Evolutionary conservation across 1,284 basidiomycete species (phyloP), one percentile per base, ranked within the genome.

Genomic region (Malassezia caprae): DNA sequence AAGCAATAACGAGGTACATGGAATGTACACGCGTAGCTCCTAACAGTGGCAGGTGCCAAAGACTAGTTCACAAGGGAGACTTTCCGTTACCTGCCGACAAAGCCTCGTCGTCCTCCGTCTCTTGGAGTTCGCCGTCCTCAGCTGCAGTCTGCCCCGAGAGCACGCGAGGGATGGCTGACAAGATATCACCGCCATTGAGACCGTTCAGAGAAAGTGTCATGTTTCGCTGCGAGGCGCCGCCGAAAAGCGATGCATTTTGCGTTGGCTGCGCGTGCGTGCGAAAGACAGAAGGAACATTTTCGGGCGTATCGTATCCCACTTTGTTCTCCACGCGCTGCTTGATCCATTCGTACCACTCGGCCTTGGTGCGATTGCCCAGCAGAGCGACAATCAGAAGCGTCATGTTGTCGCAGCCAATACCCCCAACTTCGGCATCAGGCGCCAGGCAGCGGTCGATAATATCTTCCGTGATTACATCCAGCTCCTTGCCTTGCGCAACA

Each of bases 391-490:
- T 82, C 63, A 96, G 82, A 51, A 94, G 80, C 0, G 94, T 98
- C 94, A 99, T 99, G 79, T 99, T 98, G 78, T 99, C 94, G 74
- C 91, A 96, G 21, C 94, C 94, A 59, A 96, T 88, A 15, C 94
- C 93, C 41, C 88, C 89, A 37, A 87, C 87, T 43, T 87, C 86
- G 2, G 88, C 87, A 74, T 96, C 89, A 1, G 91, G 90, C 11
- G 94, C 91, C 43, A 96, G 81, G 75, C 94, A 98, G 63, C 86
- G 84, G 62, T 90, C 87, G 77, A 94, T 94, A 67, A 96, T 83
- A 66, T 84, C 82, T 75, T 96, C 90, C 69, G 85, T 84, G 60
- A 96, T 88, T 72, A 89, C 84, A 24, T 78, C 69, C 12, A 98
- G 81, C 50, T 84, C 80, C 67, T 85, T 87, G 51, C 87, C 85